Conservation (phyloP, 768 basidiomycete species). For the Nidularia sp. region DNA sequence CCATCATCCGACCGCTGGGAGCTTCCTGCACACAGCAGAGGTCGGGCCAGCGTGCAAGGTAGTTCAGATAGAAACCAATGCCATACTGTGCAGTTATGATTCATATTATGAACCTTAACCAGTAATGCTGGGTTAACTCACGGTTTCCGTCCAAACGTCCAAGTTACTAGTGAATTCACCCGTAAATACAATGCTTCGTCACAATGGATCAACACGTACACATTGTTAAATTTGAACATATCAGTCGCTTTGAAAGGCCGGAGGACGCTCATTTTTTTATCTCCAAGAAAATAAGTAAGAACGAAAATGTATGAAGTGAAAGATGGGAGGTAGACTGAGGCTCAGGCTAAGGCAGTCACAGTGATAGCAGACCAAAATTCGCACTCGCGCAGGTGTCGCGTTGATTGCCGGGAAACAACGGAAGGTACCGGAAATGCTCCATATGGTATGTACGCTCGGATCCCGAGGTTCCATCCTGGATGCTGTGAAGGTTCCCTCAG, state of each 20-base stretch:
- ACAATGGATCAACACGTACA: slow-evolving; percentile 41
- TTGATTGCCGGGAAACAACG: too few species aligned
- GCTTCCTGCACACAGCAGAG: slow-evolving; percentile 81
- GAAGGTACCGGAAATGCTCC: too few species aligned
- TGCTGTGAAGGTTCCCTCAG: too few species aligned
- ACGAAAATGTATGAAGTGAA: slow-evolving; percentile 43
- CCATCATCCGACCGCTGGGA: slow-evolving; percentile 82
- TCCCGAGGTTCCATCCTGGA: too few species aligned
- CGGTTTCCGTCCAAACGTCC: slow-evolving; percentile 97
- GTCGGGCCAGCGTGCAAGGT: slow-evolving; percentile 90
- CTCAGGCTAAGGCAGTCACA: too few species aligned
- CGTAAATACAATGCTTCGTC: not conserved
- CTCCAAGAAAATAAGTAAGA: slow-evolving; percentile 64
- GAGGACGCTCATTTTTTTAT: slow-evolving; percentile 77
- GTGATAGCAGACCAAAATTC: too few species aligned
- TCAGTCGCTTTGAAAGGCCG: slow-evolving; percentile 87
- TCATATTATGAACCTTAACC: not conserved
- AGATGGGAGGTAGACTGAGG: slow-evolving; percentile 48
- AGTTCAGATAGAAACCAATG: slow-evolving; percentile 83
- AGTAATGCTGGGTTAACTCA: slow-evolving; percentile 28
- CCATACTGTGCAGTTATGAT: slow-evolving; percentile 54
- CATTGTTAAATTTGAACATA: slow-evolving; percentile 90
- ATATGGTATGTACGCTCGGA: too few species aligned
- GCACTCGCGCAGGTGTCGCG: too few species aligned
- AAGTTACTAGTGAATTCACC: slow-evolving; percentile 58